phyloP scores from a whole-genome alignment of 805 yeast species.

The Schizosaccharomyces lindneri region DNA sequence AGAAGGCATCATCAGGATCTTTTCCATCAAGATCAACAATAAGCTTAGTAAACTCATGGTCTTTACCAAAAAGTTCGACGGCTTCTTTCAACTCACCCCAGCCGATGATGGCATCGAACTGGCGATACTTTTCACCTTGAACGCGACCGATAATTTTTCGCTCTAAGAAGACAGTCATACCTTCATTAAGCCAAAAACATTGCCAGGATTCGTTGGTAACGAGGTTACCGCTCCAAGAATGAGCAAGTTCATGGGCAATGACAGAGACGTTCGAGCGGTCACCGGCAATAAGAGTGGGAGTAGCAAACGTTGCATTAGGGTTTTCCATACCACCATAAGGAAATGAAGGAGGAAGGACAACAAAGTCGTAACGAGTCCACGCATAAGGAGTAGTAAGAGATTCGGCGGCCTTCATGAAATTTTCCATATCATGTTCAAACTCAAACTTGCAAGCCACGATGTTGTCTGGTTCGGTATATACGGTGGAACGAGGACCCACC shows the following conservation, averaged over 20 bases:
- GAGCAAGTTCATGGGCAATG: slow-evolving; percentile 80
- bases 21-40: slow-evolving; percentile 45
- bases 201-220: slow-evolving; percentile 84
- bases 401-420: slow-evolving; percentile 58
- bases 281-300: slow-evolving; percentile 67
- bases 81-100: slow-evolving; percentile 60
- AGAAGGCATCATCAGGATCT: slow-evolving; percentile 79
- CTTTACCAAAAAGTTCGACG: slow-evolving; percentile 36
- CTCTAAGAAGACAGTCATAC: slow-evolving; percentile 85
- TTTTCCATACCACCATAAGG: slow-evolving; percentile 94
- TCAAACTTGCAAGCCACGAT: slow-evolving; percentile 51
- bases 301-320: slow-evolving; percentile 73
- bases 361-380: slow-evolving; percentile 62
- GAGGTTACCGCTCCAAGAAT: slow-evolving; percentile 78
- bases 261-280: slow-evolving; percentile 73
- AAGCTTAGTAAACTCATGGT: slow-evolving; percentile 28
- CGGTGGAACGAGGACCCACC: slow-evolving; percentile 70
- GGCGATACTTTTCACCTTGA: slow-evolving; percentile 59
- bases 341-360: slow-evolving; percentile 50
- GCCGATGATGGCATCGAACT: slow-evolving; percentile 64
- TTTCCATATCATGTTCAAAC: slow-evolving; percentile 52
- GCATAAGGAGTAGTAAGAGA: slow-evolving; percentile 51
- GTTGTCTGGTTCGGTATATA: slow-evolving; percentile 51
- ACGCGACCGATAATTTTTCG: slow-evolving; percentile 53
- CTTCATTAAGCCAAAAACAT: slow-evolving; percentile 86